Conservation (phyloP, 352 stramenopile genomes). For the Phytophthora pistaciae region DNA sequence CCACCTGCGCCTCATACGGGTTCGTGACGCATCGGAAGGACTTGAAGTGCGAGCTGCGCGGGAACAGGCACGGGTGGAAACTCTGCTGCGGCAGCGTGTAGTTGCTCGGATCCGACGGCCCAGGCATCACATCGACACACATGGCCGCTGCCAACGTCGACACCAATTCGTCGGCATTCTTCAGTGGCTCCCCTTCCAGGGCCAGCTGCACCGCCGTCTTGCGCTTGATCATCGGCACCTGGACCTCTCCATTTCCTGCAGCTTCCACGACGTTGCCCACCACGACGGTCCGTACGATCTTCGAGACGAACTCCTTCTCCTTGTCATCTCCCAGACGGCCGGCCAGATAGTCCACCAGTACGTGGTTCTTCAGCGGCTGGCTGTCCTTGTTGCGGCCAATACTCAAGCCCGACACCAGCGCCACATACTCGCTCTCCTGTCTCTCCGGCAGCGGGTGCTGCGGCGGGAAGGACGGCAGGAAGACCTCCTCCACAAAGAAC, state of each 20-base stretch:
- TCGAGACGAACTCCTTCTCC: constrained; percentile 67
- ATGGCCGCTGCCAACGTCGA: constrained; percentile 80
- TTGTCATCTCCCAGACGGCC: constrained; percentile 63
- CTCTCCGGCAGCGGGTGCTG: constrained; percentile 57
- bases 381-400: constrained; percentile 49
- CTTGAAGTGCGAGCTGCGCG: constrained; percentile 79
- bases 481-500: constrained; percentile 75
- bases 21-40: constrained; percentile 93
- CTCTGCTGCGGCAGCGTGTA: constrained; percentile 94
- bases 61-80: constrained; percentile 95
- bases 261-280: constrained; percentile 65
- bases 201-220: constrained; percentile 55
- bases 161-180: constrained; percentile 80
- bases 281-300: constrained; percentile 82
- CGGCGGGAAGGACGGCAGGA: constrained; percentile 57
- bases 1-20: constrained; percentile 89
- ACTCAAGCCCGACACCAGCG: constrained; percentile 66
- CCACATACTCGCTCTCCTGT: constrained; percentile 69
- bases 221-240: constrained; percentile 46
- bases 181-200: constrained; percentile 60
- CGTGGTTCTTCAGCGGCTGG: constrained; percentile 58
- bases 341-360: constrained; percentile 84
- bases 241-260: constrained; percentile 18
- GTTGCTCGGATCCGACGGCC: constrained; percentile 89
- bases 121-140: constrained; percentile 94